A percentile compares a stretch with the other conserved stretches of the same genome.
Conservation (phyloP, 768 basidiomycete species). For the Suillus plorans region DNA sequence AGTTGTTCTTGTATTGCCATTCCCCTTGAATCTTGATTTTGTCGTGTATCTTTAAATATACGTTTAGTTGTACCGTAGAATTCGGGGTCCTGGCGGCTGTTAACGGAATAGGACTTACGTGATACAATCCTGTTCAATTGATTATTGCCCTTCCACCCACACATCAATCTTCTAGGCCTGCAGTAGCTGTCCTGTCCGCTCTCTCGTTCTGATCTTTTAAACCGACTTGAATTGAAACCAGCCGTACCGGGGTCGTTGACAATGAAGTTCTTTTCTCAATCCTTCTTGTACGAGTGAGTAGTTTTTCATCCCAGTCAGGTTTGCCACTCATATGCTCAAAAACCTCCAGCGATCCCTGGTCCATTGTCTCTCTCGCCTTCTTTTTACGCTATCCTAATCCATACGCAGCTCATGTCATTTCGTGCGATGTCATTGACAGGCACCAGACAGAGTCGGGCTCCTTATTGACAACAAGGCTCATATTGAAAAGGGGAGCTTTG, state of each 20-base stretch:
- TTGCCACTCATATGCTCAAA: constrained; percentile 15
- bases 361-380: constrained; percentile 90
- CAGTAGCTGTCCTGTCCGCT: neutral
- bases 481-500: constrained; percentile 88
- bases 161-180: neutral
- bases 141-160: neutral
- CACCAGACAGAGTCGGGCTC: constrained; percentile 69
- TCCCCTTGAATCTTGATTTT: too few species aligned
- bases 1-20: neutral
- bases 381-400: constrained; percentile 96
- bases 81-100: neutral
- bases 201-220: neutral
- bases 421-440: constrained; percentile 93
- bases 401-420: constrained; percentile 88
- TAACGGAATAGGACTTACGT: constrained; percentile 8
- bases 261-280: constrained; percentile 57
- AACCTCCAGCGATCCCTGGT: constrained; percentile 79
- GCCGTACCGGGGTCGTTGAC: constrained; percentile 36
- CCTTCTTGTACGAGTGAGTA: constrained; percentile 57
- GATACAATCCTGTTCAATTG: neutral
- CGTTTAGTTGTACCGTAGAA: neutral
- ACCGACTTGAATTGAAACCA: neutral
- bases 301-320: neutral
- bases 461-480: constrained; percentile 84
- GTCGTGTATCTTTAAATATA: neutral